Percentiles rank a stretch among this genome's conserved stretches.
Conservation (phyloP, 2,329 filamentous ascomycete species). For the Fusarium sp. region DNA sequence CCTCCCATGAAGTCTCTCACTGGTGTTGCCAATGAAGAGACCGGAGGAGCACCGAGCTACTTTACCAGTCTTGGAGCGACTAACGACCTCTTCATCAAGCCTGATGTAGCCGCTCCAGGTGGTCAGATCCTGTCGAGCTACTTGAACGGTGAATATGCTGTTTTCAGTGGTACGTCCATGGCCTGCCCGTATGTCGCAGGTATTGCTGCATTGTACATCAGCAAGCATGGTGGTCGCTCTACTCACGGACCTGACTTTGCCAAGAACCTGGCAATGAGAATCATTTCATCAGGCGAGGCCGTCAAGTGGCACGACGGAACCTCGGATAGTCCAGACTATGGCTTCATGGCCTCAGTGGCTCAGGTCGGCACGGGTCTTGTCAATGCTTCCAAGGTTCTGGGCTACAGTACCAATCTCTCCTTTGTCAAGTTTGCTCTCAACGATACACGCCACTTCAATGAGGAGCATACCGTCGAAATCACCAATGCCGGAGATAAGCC, state of each 20-base stretch:
- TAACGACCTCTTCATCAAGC: conserved; percentile 54
- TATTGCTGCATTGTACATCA: conserved; percentile 51
- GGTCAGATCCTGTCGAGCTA: conserved; percentile 55
- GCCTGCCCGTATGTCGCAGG: conserved; percentile 58
- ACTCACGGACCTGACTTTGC: conserved; percentile 46
- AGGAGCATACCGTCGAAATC: background rate
- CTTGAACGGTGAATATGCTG: conserved; percentile 44
- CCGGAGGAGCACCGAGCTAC: background rate
- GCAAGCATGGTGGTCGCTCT: conserved; percentile 45
- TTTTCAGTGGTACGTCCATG: conserved; percentile 62
- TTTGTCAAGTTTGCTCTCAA: background rate
- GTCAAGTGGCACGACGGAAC: conserved; percentile 9
- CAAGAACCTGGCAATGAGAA: conserved; percentile 41
- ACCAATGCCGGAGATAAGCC: background rate
- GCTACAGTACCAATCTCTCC: background rate
- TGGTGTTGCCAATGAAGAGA: background rate
- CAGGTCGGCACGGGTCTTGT: conserved; percentile 55
- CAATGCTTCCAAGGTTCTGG: conserved; percentile 43
- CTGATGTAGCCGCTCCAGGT: conserved; percentile 56
- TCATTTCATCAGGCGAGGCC: conserved; percentile 46
- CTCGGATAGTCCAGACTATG: conserved; percentile 22
- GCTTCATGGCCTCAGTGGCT: conserved; percentile 45
- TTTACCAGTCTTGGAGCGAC: background rate
- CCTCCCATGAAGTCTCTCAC: background rate
- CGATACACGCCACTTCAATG: background rate